Percentiles rank a stretch among this genome's conserved stretches.
Conservation (phyloP, 2,329 filamentous ascomycete species). For the Penicillium sp. region DNA sequence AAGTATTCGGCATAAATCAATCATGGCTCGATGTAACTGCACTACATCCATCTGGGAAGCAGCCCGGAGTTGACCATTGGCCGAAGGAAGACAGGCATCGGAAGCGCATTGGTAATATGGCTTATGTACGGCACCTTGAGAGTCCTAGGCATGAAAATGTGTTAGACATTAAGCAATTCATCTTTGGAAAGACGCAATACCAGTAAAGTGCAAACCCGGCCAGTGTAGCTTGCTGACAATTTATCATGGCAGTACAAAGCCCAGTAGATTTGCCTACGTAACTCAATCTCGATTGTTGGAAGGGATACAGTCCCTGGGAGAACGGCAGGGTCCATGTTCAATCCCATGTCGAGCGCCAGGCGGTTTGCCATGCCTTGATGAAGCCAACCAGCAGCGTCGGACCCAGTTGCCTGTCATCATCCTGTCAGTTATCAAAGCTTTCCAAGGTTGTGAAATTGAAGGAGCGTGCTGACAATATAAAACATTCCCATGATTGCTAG, state of each 20-base stretch:
- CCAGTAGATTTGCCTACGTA: constrained; percentile 40
- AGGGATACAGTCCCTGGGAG: constrained; percentile 27
- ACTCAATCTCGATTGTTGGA: constrained; percentile 28
- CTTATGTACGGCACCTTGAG: constrained; percentile 32
- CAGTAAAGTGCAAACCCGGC: constrained; percentile 37
- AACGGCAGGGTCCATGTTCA: constrained; percentile 35
- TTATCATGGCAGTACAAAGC: constrained; percentile 39
- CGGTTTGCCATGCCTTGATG: constrained; percentile 41
- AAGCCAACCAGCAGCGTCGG: constrained; percentile 39
- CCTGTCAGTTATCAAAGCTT: background rate
- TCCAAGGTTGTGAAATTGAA: background rate
- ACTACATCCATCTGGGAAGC: constrained; percentile 18
- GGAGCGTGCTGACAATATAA: constrained; percentile 26
- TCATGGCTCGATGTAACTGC: constrained; percentile 27
- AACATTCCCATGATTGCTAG: constrained; percentile 30
- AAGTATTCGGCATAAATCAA: constrained; percentile 29
- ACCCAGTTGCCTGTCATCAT: constrained; percentile 30
- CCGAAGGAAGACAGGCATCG: constrained; percentile 10
- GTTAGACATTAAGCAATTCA: background rate
- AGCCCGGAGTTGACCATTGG: constrained; percentile 16
- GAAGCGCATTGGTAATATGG: constrained; percentile 19
- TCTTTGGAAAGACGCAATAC: constrained; percentile 20
- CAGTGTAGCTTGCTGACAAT: constrained; percentile 35
- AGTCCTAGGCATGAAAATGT: constrained; percentile 21
- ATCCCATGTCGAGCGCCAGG: constrained; percentile 39